Evolutionary conservation across 1,139 yeast genomes (phyloP).

Genomic region (Geotrichum fermentans): DNA sequence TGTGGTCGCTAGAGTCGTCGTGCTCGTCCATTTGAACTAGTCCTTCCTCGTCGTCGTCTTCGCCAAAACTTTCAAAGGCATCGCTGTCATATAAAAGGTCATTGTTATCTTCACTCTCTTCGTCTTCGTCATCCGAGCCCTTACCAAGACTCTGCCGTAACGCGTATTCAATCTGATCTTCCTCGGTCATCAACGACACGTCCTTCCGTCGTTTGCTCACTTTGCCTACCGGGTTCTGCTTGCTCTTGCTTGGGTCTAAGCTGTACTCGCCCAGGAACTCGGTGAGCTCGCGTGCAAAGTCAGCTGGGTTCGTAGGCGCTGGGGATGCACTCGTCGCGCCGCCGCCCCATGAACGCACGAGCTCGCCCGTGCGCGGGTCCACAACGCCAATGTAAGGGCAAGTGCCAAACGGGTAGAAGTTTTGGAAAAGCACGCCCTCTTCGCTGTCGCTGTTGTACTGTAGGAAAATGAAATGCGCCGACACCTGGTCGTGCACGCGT

Average conservation of each 20-base stretch:
- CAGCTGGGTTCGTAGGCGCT: constrained; percentile 38
- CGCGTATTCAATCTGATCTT: constrained; percentile 78
- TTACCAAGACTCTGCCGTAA: constrained; percentile 58
- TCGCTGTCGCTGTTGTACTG: constrained; percentile 68
- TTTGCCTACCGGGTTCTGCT: constrained; percentile 52
- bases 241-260: constrained; percentile 51
- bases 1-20: constrained; percentile 27
- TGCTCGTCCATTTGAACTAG: not conserved
- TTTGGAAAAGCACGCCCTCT: constrained; percentile 63
- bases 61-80: constrained; percentile 21
- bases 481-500: constrained; percentile 57
- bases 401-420: constrained; percentile 62
- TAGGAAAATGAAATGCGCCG: constrained; percentile 65
- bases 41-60: constrained; percentile 4
- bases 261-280: constrained; percentile 53
- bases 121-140: constrained; percentile 29
- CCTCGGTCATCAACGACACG: constrained; percentile 55
- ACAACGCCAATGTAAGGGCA: constrained; percentile 86
- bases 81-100: constrained; percentile 25
- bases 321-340: constrained; percentile 35
- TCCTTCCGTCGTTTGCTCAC: constrained; percentile 29
- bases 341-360: constrained; percentile 65
- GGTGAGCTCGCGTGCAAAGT: constrained; percentile 49
- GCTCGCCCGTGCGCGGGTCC: constrained; percentile 93
- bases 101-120: constrained; percentile 22